A percentile compares a stretch with the other conserved stretches of the same genome.
phyloP scores from a whole-genome alignment of 208 protist genomes.

The Acanthamoeba triangularis region DNA sequence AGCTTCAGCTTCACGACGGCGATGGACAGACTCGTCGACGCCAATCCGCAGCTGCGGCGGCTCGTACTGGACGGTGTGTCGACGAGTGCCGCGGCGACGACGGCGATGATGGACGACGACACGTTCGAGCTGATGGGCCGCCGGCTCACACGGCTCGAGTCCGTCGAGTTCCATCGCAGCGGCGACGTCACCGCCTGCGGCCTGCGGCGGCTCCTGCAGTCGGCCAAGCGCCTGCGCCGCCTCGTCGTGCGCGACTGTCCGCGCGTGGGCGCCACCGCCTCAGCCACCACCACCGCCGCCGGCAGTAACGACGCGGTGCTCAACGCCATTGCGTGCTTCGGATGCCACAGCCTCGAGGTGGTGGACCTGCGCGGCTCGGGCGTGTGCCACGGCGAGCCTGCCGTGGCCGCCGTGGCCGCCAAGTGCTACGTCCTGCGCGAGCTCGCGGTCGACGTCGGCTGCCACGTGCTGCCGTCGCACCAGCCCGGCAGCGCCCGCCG shows the following conservation, averaged over 20 bases:
- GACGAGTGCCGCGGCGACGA: background rate
- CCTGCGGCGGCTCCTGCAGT: background rate
- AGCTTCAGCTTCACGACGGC: background rate
- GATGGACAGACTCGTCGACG: background rate
- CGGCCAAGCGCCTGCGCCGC: background rate
- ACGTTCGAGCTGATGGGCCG: background rate
- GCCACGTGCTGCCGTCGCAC: background rate
- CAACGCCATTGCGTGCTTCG: background rate
- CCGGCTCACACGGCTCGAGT: background rate
- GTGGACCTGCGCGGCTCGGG: constrained; percentile 27
- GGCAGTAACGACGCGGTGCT: background rate
- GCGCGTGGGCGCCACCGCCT: background rate
- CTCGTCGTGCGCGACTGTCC: background rate
- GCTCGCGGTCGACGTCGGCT: background rate
- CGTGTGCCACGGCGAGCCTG: background rate
- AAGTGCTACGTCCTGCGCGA: background rate
- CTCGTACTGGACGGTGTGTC: background rate
- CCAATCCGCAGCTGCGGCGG: background rate
- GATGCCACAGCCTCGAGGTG: constrained; percentile 32
- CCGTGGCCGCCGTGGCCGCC: background rate
- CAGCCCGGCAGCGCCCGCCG: background rate
- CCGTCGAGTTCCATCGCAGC: background rate
- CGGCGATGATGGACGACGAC: background rate
- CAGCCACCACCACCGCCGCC: background rate
- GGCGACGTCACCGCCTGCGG: background rate